Evolutionary conservation across 2,329 filamentous ascomycete genomes (phyloP), one percentile per base, ranked within the genome.

Genomic region (Lecanicillium sp.): DNA sequence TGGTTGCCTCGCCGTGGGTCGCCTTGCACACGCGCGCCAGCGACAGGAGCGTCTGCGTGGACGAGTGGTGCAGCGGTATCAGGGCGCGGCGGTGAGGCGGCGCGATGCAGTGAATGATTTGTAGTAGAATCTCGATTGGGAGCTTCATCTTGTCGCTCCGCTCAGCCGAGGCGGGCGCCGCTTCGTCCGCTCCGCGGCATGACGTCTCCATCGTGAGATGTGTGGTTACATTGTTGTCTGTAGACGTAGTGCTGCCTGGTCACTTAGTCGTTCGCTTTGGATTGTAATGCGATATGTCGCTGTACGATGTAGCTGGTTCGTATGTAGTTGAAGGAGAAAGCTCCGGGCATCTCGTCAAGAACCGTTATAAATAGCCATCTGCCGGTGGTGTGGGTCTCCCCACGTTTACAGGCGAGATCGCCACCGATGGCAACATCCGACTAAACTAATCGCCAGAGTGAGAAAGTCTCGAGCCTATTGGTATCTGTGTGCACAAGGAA

Each of bases 1-100:
- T 54, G 12, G 50, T 48, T 5, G 64, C 60, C 11, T 57, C 33
- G 6, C 48, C 41, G 39, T 58, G 52, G 2, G 60, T 64, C 14
- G 55, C 53, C 2, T 52, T 51, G 22, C 55, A 62, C 22, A 64
- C 59, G 6, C 54, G 44, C 7, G 55, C 58, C 33, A 65, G 58
- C 9, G 57, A 50, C 5, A 64, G 41, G 11, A 66, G 56, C 3
- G 61, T 53, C 25, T 56, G 54, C 5, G 59, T 64, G 13, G 54
- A 55, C 5, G 54, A 48, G 39, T 64, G 52, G 0, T 51, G 49
- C 5, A 55, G 51, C 4, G 46, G 47, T 4, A 64, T 37, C 17
- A 54, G 43, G 11, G 39, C 37, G 3, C 25, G 4, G 1, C n/a
- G 15, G 14, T 39, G 29, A 9, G 29, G 15, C 18, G 44, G 45